Evolutionary conservation across 2,329 filamentous ascomycete genomes (phyloP), one percentile per base, ranked within the genome.

Genomic region (Parasarocladium wereldwijsianum): DNA sequence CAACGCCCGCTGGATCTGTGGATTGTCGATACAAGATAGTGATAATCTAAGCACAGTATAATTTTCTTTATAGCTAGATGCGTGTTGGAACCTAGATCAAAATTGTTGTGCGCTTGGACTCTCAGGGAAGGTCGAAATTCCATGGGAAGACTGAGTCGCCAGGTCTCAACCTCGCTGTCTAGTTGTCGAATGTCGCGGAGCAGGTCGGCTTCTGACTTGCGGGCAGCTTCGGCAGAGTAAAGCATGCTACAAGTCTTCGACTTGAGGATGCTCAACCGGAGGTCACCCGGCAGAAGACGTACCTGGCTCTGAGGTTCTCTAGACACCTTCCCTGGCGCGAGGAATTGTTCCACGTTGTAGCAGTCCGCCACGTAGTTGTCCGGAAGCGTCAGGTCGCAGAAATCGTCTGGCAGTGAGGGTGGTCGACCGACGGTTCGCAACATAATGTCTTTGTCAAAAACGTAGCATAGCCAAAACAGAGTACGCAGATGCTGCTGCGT

Each of bases 1-100:
- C 65, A 70, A 3, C 66, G 49, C 4, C 62, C 60, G 18, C 62
- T 70, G 0, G 67, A 64, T 4, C 60, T 52, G 36, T 73, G 69
- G 12, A 73, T 70, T 6, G 59, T 58, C 1, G 60, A 59, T 44
- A 70, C 53, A 24, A 69, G 54, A 32, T 69, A 55, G 35, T 70
- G 60, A 30, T 73, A 73, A 29, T 70, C 64, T 4, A 72, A 43
- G 11, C 64, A 57, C 3, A 68, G 40, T 26, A 62, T 51, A 10
- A 67, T 57, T 3, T 52, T n/a, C n/a, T n/a, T n/a, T n/a, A n/a
- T n/a, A n/a, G 47, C 5, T 60, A 52, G 54, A 69, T 65, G 30
- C 48, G 58, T n/a, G 51, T 45, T 13, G 52, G 49, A 8, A 32
- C 17, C 17, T 17, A 32, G 14, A 27, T 26, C 11, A 24, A 32